Evolutionary conservation across 2,329 filamentous ascomycete species (phyloP).

Genomic region (Hypoxylon sp.): DNA sequence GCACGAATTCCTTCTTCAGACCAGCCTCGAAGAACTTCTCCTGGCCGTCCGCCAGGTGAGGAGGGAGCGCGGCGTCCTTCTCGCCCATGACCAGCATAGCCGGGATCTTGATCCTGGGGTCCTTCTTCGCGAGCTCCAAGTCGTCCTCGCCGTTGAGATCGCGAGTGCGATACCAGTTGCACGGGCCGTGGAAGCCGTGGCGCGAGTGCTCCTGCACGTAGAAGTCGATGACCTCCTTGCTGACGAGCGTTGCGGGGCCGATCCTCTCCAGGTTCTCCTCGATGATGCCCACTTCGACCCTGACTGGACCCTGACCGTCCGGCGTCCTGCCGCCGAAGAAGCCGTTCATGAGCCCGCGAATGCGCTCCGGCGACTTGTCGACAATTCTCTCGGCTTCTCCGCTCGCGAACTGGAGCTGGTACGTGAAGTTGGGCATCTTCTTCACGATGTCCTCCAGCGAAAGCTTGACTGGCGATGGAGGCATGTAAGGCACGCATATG

Average conservation of each 20-base stretch:
- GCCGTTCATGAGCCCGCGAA: conserved; percentile 78
- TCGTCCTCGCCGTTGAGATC: conserved; percentile 85
- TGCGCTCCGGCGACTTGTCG: conserved; percentile 66
- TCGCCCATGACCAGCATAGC: conserved; percentile 82
- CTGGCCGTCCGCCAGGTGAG: conserved; percentile 80
- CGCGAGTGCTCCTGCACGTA: conserved; percentile 81
- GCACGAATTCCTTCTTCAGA: conserved; percentile 72
- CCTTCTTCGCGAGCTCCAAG: conserved; percentile 69
- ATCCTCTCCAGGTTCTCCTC: conserved; percentile 75
- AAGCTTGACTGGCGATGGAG: conserved; percentile 67
- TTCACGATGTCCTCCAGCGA: conserved; percentile 73
- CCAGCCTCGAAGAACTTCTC: conserved; percentile 75
- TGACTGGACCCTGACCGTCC: conserved; percentile 71
- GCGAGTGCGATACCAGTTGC: conserved; percentile 89
- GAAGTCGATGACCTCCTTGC: conserved; percentile 79
- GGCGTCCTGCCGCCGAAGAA: conserved; percentile 77
- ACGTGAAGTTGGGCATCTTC: conserved; percentile 78
- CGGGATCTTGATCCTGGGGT: conserved; percentile 73
- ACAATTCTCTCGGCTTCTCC: conserved; percentile 75
- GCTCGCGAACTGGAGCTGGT: conserved; percentile 85
- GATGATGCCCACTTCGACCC: conserved; percentile 72
- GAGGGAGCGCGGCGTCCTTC: conserved; percentile 79
- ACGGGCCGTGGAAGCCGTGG: conserved; percentile 81
- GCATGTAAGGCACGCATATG: conserved; percentile 82
- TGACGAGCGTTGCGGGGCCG: conserved; percentile 71